Evolutionary conservation across 2,329 filamentous ascomycete genomes (phyloP), one percentile per base, ranked within the genome.

Genomic region (Diaporthe australafricana): DNA sequence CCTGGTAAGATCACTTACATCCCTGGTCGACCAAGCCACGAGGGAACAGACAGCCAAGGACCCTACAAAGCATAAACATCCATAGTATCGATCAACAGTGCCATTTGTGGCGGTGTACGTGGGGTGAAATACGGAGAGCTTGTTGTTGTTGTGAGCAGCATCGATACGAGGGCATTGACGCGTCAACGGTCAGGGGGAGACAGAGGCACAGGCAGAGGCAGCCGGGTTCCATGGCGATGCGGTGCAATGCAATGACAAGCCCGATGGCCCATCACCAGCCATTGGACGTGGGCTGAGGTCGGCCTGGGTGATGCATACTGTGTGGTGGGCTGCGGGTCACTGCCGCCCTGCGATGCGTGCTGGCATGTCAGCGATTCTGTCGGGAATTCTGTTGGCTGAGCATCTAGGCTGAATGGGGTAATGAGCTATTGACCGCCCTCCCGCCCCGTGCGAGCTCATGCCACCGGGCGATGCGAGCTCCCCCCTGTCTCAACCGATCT

Each of bases 381-480:
- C 47, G 38, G 62, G 65, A 40, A 69, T 63, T 48, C 40, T 48
- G 45, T 55, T 68, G 55, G 55, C 40, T 48, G 22, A 25, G n/a
- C 12, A 17, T n/a, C 72, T 73, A 73, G 42, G 52, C 72, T 60
- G 47, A n/a, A 73, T 50, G 40, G 27, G 48, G 72, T n/a, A 65
- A 73, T 22, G 27, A 69, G 72, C 63, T 71, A 56, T 62, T 73
- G 72, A 71, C 72, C 71, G 68, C 71, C 62, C 35, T 65, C 42
- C 30, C 7, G 30, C 60, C 60, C 42, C 27, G 60, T 27, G 42
- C 42, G 20, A 63, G 60, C 60, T 63, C 57, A 63, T 45, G 42
- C 25, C 40, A 63, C 40, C 4, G 25, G 38, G 56, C 56, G 56
- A 62, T 62, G 38, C 56, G 56, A 62, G 56, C 56, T 60, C 56